phyloP scores from a whole-genome alignment of 352 stramenopile genomes.

The Phytophthora vignae region DNA sequence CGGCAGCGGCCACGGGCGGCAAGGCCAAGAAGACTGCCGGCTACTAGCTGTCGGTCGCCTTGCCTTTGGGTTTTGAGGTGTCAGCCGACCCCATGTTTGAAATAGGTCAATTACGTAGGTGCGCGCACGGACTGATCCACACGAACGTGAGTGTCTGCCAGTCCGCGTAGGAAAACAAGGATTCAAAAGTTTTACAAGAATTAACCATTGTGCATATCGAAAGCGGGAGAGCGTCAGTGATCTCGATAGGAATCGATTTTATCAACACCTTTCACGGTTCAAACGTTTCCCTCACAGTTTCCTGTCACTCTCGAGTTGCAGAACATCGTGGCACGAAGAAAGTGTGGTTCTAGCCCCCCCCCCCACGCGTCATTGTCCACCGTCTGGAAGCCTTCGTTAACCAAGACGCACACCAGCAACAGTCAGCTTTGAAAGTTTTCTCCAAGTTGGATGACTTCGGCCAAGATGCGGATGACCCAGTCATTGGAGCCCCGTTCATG shows the following conservation, averaged over 20 bases:
- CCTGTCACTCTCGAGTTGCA: too few species aligned
- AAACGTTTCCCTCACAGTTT: too few species aligned
- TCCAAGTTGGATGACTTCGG: too few species aligned
- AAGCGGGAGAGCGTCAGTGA: neutral
- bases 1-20: constrained; percentile 31
- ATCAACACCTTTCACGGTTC: neutral
- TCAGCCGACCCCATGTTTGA: constrained; percentile 24
- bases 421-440: too few species aligned
- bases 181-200: constrained; percentile 41
- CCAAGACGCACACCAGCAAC: too few species aligned
- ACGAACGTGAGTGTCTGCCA: neutral
- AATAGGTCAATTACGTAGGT: constrained; percentile 31
- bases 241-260: neutral
- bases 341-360: too few species aligned
- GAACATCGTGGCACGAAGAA: too few species aligned
- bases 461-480: too few species aligned
- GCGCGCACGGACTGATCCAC: constrained; percentile 8
- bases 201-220: constrained; percentile 24
- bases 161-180: constrained; percentile 17
- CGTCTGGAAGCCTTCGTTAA: too few species aligned
- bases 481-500: too few species aligned
- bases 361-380: too few species aligned
- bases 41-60: constrained; percentile 18
- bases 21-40: constrained; percentile 31
- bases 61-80: neutral